Evolutionary conservation across 257 asterid species (phyloP).

Genomic region (Rhazya stricta): DNA sequence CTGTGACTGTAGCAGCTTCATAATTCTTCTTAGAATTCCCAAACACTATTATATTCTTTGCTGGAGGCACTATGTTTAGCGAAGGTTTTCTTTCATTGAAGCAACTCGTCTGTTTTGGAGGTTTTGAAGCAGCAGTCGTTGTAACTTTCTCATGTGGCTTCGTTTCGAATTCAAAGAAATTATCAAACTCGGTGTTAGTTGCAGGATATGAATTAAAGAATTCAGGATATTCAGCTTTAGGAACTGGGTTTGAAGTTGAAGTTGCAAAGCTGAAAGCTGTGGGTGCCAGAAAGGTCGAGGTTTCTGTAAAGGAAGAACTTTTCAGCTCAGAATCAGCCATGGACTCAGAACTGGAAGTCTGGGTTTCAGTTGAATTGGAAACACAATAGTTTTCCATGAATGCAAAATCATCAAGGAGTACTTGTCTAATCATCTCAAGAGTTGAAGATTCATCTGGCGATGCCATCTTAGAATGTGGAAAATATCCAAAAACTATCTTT

Average conservation of each 20-base stretch:
- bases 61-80: conserved; percentile 56
- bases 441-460: conserved; percentile 48
- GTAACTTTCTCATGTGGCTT: conserved; percentile 22
- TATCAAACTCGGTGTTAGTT: background rate
- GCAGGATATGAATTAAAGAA: background rate
- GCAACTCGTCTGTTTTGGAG: conserved; percentile 6
- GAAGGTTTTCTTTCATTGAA: conserved; percentile 51
- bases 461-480: background rate
- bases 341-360: conserved; percentile 40
- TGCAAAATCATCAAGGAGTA: conserved; percentile 58
- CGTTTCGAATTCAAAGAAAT: conserved; percentile 30
- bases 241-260: background rate
- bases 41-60: conserved; percentile 10
- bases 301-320: conserved; percentile 2
- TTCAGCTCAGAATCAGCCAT: conserved; percentile 20
- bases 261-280: conserved; percentile 24
- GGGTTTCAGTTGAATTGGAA: conserved; percentile 26
- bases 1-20: background rate
- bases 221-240: background rate
- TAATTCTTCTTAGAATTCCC: background rate
- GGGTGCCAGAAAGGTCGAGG: conserved; percentile 4
- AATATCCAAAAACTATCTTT: background rate
- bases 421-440: conserved; percentile 66
- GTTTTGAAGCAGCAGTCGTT: background rate
- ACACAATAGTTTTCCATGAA: conserved; percentile 40